Evolutionary conservation across 2,329 filamentous ascomycete genomes (phyloP), one percentile per base, ranked within the genome.

Genomic region (Cercospora sp.): DNA sequence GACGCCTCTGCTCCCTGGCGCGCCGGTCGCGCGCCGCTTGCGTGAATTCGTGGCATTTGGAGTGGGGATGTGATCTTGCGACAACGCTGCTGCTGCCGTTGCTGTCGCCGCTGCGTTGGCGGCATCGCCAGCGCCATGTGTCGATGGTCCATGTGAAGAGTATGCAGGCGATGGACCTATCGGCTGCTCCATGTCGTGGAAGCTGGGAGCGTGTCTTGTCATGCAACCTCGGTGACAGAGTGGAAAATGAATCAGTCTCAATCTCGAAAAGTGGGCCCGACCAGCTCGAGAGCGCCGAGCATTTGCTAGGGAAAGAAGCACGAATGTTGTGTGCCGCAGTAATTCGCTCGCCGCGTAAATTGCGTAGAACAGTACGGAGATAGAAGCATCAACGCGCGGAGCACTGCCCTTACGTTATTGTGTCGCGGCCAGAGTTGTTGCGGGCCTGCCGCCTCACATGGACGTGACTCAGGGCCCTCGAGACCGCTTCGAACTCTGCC

Each of bases 1-100:
- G 65, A 96, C 93, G 71, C 91, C 93, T 72, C 93, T 88, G 57
- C 79, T 80, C 36, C 75, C 76, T 30, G 81, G 75, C 28, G 73
- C 75, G 66, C 77, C 80, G 60, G 72, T 72, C n/a, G 78, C 75
- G 64, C 75, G 75, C 48, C 78, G 72, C 69, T 79, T 79, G 20
- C 75, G 70, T 36, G 72, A 72, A 67, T 75, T 74, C 31, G 72
- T 70, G 2, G 65, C 64, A 66, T 69, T 67, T 9, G 67, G 70
- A 10, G 70, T 71, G 5, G 70, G 65, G 12, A 67, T 66, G 63
- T 71, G 69, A 30, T 71, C 63, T 36, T 67, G 63, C 26, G 63
- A 69, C 10, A 70, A 59, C 6, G 67, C 67, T 18, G 76, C 72
- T 31, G 62, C 62, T 13, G 62, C 62, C 60, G 74, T 78, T 75